These are phyloP conservation scores for Colletotrichum cuscutae DNA, from an alignment of 2,329 filamentous ascomycete genomes.

Conservation along the genomic window DNA sequence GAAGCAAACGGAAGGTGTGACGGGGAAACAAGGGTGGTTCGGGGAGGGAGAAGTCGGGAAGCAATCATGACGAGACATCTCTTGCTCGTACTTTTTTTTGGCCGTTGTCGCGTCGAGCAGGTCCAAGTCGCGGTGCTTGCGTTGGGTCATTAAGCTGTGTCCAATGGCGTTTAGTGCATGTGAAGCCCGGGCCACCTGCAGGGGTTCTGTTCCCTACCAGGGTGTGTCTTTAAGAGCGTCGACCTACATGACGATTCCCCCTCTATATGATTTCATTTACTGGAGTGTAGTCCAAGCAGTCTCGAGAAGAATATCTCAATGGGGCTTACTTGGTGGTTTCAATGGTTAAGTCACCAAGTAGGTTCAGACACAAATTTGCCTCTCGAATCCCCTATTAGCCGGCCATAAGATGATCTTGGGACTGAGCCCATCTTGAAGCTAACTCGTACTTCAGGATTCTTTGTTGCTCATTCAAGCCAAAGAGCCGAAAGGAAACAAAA, in stretches of 20 bases:
- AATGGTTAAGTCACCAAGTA: no score
- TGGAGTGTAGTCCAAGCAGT: no score
- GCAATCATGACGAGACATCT: background rate
- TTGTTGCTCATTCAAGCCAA: background rate
- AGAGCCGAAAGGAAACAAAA: background rate
- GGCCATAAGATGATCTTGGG: no score
- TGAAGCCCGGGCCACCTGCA: slow-evolving; percentile 3
- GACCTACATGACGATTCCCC: background rate
- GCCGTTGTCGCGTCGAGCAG: slow-evolving; percentile 2
- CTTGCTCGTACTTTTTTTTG: background rate
- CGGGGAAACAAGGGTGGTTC: background rate
- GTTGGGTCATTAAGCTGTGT: background rate
- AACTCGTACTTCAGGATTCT: no score
- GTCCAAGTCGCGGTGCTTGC: background rate
- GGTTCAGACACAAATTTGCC: no score
- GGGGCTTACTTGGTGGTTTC: no score
- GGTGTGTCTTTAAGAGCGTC: background rate
- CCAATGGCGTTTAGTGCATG: slow-evolving; percentile 5
- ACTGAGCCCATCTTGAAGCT: no score
- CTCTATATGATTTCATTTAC: no score
- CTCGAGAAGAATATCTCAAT: no score
- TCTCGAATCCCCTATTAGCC: no score
- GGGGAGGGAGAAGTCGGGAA: background rate
- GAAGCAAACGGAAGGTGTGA: background rate
- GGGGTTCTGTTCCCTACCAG: background rate